Base-by-base conservation (phyloP, 257 asterid species). In the Fraxinus anomala region DNA sequence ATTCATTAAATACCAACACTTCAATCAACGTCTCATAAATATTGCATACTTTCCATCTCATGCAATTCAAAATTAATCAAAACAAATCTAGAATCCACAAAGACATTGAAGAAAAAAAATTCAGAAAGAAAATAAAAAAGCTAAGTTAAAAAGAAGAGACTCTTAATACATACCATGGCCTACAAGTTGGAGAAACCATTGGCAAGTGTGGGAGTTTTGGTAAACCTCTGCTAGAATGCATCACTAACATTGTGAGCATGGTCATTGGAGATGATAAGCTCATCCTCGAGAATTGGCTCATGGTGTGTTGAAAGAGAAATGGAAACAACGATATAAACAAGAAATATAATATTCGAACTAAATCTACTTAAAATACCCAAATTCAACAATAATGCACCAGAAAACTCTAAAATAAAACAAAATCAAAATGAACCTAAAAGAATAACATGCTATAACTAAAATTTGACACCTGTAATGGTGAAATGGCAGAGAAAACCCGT, bases 161-260 rank as follows among this genome's bases (percentile, higher is more conserved):
- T 31, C 23, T 7, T 68, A 3, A 26, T 71, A 11, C 49, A 73
- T 90, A 95, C 99, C 99, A 92, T 95, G 61, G 98, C 99, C 83
- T 89, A 95, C 87, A 95, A 88, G 83, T 95, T 95, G 80, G 92
- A 68, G 91, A 92, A 95, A 73, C 99, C 98, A 84, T 87, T 89
- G 77, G 92, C 96, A 42, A 94, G 97, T 39, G 94, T 88, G 17
- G 98, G 99, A 72, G 83, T 73, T 88, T 92, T 95, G 77, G 98
- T 92, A 84, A 95, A 91, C 81, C 83, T 87, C 78, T 92, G 98
- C 80, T 95, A 98, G 69, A 95, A 94, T 26, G 97, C 97, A 80
- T 94, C 97, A 85, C 98, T 91, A 36, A 94, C 94, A 86, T 92
- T 94, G 82, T 94, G 98, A 4, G 98, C 97, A 9, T 97, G 99